phyloP scores from a whole-genome alignment of 106 monocot species.

The Dactylorhiza incarnata region DNA sequence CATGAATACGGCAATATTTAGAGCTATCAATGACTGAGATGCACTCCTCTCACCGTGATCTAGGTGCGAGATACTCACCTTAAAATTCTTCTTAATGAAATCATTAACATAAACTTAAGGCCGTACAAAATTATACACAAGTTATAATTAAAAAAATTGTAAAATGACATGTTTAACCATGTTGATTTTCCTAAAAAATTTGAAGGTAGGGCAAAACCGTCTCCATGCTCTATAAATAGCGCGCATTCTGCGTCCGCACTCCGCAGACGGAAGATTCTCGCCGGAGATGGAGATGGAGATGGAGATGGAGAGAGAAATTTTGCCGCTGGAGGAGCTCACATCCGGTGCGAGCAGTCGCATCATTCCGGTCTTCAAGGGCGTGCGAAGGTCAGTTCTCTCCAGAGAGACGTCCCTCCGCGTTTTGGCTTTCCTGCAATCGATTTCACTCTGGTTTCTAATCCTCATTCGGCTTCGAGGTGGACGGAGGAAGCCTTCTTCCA shows the following conservation, averaged over 20 bases:
- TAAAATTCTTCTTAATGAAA: too few species aligned
- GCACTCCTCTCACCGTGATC: too few species aligned
- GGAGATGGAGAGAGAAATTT: slow-evolving; percentile 5
- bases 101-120: too few species aligned
- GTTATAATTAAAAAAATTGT: too few species aligned
- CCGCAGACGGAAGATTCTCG: neutral
- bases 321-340: slow-evolving; percentile 34
- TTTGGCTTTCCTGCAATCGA: slow-evolving; percentile 46
- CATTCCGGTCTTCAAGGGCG: slow-evolving; percentile 38
- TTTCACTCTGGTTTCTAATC: slow-evolving; percentile 54
- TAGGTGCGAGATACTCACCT: too few species aligned
- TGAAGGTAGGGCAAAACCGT: too few species aligned
- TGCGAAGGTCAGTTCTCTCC: slow-evolving; percentile 34
- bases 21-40: too few species aligned
- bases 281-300: slow-evolving; percentile 2
- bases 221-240: too few species aligned
- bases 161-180: too few species aligned
- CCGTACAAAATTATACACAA: too few species aligned
- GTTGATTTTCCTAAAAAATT: too few species aligned
- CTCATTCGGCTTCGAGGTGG: slow-evolving; percentile 26
- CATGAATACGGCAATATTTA: too few species aligned
- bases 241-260: neutral
- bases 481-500: slow-evolving; percentile 1
- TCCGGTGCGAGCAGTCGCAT: slow-evolving; percentile 77
- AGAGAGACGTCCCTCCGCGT: slow-evolving; percentile 28